Conservation (phyloP, 176 grass and related monocot genomes). For the Eremochloa ophiuroides region DNA sequence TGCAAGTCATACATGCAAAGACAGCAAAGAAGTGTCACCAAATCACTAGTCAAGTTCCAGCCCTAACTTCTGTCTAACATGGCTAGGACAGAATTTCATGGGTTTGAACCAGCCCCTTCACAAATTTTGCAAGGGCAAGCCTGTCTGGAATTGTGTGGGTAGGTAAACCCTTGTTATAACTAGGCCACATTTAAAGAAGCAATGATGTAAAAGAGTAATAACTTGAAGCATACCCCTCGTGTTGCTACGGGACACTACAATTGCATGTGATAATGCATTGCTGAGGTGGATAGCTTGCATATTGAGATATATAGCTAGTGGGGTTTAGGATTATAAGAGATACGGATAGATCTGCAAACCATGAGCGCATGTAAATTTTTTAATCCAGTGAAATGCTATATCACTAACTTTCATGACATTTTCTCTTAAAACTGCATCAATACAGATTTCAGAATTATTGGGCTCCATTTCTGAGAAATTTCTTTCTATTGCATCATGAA, state of each 20-base stretch:
- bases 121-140: neutral
- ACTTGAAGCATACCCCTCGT: too few species aligned
- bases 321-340: too few species aligned
- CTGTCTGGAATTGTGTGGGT: neutral
- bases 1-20: neutral
- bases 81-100: neutral
- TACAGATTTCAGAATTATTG: neutral
- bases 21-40: neutral
- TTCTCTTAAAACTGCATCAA: neutral
- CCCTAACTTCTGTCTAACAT: neutral
- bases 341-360: too few species aligned
- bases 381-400: too few species aligned
- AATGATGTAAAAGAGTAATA: neutral
- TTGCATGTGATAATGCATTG: too few species aligned
- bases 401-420: neutral
- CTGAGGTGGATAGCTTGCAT: too few species aligned
- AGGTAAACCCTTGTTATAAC: neutral
- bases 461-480: neutral
- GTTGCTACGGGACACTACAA: too few species aligned
- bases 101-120: neutral
- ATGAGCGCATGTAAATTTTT: too few species aligned
- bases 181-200: neutral
- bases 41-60: neutral
- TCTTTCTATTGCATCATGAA: neutral
- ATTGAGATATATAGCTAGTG: too few species aligned